Evolutionary conservation across 2,329 filamentous ascomycete genomes (phyloP).

Genomic region (Dryadomyces quercus-mongolicae): DNA sequence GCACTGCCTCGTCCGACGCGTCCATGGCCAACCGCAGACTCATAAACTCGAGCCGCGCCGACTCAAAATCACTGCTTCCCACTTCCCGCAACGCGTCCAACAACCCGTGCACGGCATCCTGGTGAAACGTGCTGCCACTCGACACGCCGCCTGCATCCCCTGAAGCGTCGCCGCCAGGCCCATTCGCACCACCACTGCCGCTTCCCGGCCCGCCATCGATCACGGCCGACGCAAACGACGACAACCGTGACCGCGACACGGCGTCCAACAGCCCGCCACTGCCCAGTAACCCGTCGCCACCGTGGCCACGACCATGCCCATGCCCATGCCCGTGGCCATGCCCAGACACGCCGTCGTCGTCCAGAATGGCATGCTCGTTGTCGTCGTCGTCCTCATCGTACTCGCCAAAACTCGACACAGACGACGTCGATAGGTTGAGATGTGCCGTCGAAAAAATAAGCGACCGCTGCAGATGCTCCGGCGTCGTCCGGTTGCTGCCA

Average conservation of each 20-base stretch:
- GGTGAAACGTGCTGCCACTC: conserved; percentile 55
- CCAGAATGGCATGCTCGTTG: conserved; percentile 5
- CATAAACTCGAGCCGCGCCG: conserved; percentile 78
- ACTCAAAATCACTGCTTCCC: conserved; percentile 66
- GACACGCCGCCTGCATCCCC: neutral
- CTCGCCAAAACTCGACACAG: conserved; percentile 43
- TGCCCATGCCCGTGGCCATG: neutral
- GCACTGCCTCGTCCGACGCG: conserved; percentile 79
- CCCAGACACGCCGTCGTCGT: conserved; percentile 9
- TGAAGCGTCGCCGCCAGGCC: conserved; percentile 14
- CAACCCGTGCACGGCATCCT: conserved; percentile 78
- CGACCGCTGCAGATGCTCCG: conserved; percentile 38
- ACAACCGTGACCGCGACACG: conserved; percentile 50
- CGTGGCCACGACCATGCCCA: neutral
- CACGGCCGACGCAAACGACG: conserved; percentile 63
- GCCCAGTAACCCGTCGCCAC: conserved; percentile 14
- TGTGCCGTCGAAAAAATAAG: conserved; percentile 42
- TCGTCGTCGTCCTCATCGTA: conserved; percentile 31
- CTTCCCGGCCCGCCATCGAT: neutral
- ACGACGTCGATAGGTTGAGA: conserved; percentile 40
- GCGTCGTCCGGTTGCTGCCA: conserved; percentile 23
- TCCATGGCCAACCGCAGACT: conserved; percentile 84
- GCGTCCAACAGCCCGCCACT: conserved; percentile 35
- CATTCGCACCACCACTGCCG: neutral
- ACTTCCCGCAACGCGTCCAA: conserved; percentile 70